Conservation (phyloP, 768 basidiomycete genomes). For the Roridomyces roridus region DNA sequence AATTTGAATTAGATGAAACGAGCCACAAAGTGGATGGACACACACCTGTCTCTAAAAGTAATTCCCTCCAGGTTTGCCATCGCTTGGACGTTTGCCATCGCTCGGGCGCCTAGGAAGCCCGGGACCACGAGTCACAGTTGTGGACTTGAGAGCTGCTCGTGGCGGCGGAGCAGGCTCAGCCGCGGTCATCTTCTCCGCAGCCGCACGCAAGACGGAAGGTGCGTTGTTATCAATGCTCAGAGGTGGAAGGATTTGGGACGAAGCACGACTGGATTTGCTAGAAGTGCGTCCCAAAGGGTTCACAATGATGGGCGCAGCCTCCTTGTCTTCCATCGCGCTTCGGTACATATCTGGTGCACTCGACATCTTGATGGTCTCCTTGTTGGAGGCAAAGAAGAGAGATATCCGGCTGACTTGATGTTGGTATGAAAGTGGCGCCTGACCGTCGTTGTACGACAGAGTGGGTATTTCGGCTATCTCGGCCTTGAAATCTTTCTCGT, state of each 20-base stretch:
- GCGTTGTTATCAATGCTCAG: not conserved
- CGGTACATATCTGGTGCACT: constrained; percentile 10
- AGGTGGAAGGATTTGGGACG: not conserved
- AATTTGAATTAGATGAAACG: not conserved
- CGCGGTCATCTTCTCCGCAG: too few species aligned
- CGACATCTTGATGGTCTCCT: constrained; percentile 20
- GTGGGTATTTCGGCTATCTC: constrained; percentile 7
- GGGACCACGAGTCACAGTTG: not conserved
- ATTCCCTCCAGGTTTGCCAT: constrained; percentile 8
- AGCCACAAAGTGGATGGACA: not conserved
- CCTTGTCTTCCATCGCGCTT: not conserved
- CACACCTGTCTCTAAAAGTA: constrained; percentile 4
- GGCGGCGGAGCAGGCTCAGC: not conserved
- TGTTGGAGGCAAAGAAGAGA: constrained; percentile 8
- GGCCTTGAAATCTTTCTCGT: constrained; percentile 6
- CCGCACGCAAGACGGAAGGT: not conserved
- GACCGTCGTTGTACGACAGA: not conserved
- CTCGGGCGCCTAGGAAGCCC: constrained; percentile 5
- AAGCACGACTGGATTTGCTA: not conserved
- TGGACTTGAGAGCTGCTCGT: constrained; percentile 1
- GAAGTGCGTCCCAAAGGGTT: not conserved
- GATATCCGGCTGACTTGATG: constrained; percentile 13
- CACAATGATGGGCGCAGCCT: not conserved
- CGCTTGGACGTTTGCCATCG: not conserved
- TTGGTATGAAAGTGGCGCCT: not conserved